Conservation (phyloP, 495 filamentous ascomycete species). For the Penicillium salamii region DNA sequence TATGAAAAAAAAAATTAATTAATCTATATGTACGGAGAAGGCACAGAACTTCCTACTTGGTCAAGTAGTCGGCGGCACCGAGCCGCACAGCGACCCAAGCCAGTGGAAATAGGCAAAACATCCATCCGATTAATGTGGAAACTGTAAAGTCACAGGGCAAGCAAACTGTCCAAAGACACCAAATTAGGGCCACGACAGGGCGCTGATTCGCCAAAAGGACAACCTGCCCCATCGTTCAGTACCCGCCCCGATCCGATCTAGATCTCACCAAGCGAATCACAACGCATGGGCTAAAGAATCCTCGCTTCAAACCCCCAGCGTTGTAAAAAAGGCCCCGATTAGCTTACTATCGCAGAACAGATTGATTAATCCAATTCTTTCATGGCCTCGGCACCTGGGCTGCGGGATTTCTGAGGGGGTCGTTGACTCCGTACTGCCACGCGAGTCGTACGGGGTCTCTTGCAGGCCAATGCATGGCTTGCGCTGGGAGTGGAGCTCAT, state of each 20-base stretch:
- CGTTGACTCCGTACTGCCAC: conserved; percentile 2
- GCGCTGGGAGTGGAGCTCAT: neutral
- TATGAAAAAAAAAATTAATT: neutral
- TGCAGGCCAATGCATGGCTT: neutral
- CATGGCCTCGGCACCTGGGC: neutral
- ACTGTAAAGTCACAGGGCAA: neutral
- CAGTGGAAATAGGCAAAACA: too few relatives aligned
- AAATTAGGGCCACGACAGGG: neutral
- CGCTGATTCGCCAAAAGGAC: conserved; percentile 7
- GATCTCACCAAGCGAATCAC: conserved; percentile 8
- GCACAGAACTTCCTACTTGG: too few relatives aligned
- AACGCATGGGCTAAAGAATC: neutral
- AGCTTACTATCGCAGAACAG: conserved; percentile 1
- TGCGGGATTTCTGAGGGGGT: conserved; percentile 1
- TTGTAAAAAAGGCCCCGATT: neutral
- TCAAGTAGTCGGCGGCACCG: neutral
- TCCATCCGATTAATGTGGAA: too few relatives aligned
- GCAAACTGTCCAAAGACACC: neutral
- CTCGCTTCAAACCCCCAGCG: conserved; percentile 15
- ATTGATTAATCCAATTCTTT: conserved; percentile 18
- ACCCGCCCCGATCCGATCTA: conserved; percentile 25
- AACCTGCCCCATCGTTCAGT: conserved; percentile 16
- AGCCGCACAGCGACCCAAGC: neutral
- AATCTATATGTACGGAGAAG: neutral
- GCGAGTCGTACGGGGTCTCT: neutral